Base-by-base conservation (phyloP, 164 flowering plant species). In the Nelumbo lutea region DNA sequence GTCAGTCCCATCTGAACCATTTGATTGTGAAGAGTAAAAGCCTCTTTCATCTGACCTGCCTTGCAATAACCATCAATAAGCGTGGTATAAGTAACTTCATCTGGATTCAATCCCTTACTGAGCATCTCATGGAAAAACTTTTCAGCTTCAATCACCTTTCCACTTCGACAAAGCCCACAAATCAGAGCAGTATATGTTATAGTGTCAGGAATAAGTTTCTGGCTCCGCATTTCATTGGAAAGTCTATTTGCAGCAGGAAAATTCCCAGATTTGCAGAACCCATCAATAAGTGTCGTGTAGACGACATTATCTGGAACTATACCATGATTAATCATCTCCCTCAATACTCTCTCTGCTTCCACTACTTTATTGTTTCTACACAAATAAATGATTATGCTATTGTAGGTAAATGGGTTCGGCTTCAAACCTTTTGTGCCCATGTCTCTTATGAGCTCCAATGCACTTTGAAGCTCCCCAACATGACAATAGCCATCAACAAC, bases 161-260 rank as follows among this genome's bases (percentile, higher is more conserved):
- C 87, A 42, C 58, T 75, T 77, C 75, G 82, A 68, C 90, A 89
- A 4, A 82, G 69, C 42, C 90, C 88, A 76, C 74, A 64, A 55
- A 87, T 81, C 66, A 89, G 52, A 13, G 83, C 77, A 70, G 88
- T 80, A 63, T 81, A 89, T 48, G 85, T 79, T 59, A 80, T 73
- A 68, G 60, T 70, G 78, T 73, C 86, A 5, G 85, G 87, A 41
- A 44, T 50, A 62, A 86, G 62, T 42, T 78, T 79, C 61, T 50
- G 72, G 43, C 65, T 80, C 69, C 64, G 70, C 85, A 89, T 71
- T 61, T 83, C 87, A 69, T 80, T 76, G 14, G 73, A 82, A 43
- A 89, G 68, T 5, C 72, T 59, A 50, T 79, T 72, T 42, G 88
- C 92, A 69, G 77, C 81, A 13, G 69, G 76, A 51, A 84, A 61